Evolutionary conservation across 768 basidiomycete species (phyloP).

Genomic region (Galerina sulciceps): DNA sequence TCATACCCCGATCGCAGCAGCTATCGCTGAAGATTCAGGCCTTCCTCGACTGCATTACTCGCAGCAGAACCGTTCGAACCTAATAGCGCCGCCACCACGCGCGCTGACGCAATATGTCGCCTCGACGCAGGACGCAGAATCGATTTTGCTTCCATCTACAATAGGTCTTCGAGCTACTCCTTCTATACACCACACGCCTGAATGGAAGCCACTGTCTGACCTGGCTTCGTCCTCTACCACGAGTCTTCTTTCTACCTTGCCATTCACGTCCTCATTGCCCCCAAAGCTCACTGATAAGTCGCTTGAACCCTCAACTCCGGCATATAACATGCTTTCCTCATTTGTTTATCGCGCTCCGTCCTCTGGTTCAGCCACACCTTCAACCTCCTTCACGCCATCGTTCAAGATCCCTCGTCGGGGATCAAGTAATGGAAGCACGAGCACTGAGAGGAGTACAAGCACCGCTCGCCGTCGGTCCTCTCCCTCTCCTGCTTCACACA

Average conservation of each 20-base stretch:
- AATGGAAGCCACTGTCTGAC: slow-evolving; percentile 24
- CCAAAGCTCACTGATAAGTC: slow-evolving; percentile 40
- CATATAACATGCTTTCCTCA: slow-evolving; percentile 65
- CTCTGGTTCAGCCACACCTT: slow-evolving; percentile 36
- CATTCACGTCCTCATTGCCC: slow-evolving; percentile 23
- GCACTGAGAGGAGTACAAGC: slow-evolving; percentile 24
- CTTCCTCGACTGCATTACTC: slow-evolving; percentile 54
- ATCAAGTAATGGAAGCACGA: slow-evolving; percentile 35
- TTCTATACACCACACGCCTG: slow-evolving; percentile 28
- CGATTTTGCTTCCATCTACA: slow-evolving; percentile 69
- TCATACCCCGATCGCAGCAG: slow-evolving; percentile 19
- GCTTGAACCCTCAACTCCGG: slow-evolving; percentile 52
- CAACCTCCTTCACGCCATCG: slow-evolving; percentile 38
- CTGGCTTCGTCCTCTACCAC: slow-evolving; percentile 28
- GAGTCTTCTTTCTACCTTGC: slow-evolving; percentile 33
- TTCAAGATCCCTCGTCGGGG: slow-evolving; percentile 37
- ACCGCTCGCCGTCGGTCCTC: slow-evolving; percentile 13
- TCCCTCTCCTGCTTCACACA: slow-evolving; percentile 16
- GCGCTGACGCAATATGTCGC: slow-evolving; percentile 78
- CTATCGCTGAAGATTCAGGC: slow-evolving; percentile 8
- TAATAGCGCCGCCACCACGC: slow-evolving; percentile 72
- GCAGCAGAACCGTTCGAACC: slow-evolving; percentile 51
- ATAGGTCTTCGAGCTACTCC: slow-evolving; percentile 59
- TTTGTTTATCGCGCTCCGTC: slow-evolving; percentile 46
- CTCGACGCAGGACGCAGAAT: slow-evolving; percentile 51